Conservation (phyloP, 768 basidiomycete genomes). For the Podaxis sp. region DNA sequence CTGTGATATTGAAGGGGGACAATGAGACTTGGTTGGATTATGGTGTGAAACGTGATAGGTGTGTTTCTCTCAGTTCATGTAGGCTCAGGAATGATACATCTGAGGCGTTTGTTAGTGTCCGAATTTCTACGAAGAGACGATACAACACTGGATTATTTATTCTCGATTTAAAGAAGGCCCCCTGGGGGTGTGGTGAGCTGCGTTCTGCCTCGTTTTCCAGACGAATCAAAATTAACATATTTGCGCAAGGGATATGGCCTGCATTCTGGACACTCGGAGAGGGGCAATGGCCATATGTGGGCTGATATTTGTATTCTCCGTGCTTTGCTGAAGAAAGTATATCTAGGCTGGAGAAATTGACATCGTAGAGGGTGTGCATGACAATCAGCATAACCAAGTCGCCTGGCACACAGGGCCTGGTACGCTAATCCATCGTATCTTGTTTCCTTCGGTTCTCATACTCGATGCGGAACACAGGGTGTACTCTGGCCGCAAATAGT, state of each 20-base stretch:
- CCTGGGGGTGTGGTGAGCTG: conserved; percentile 83
- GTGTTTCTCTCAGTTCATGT: conserved; percentile 5
- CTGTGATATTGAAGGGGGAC: conserved; percentile 80
- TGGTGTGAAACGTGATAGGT: conserved; percentile 68
- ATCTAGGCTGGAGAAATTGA: conserved; percentile 77
- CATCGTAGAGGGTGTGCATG: conserved; percentile 83
- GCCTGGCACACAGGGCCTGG: conserved; percentile 65
- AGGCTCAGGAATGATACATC: neutral
- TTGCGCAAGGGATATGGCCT: conserved; percentile 69
- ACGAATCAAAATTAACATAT: neutral
- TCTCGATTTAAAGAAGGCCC: conserved; percentile 81
- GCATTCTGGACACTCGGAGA: conserved; percentile 73
- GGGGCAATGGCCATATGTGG: conserved; percentile 64
- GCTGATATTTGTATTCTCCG: conserved; percentile 20
- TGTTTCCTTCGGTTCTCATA: conserved; percentile 8
- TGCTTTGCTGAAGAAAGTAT: too few species aligned
- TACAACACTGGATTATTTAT: conserved; percentile 88
- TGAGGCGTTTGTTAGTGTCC: conserved; percentile 50
- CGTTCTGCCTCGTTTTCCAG: neutral
- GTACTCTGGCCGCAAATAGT: conserved; percentile 51
- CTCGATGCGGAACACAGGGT: conserved; percentile 41
- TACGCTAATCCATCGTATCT: conserved; percentile 1
- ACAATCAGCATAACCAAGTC: conserved; percentile 81
- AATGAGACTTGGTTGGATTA: conserved; percentile 54
- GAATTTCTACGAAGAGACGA: conserved; percentile 62